Evolutionary conservation across 163 green algal genomes (phyloP).

Genomic region (Scenedesmus sp.): DNA sequence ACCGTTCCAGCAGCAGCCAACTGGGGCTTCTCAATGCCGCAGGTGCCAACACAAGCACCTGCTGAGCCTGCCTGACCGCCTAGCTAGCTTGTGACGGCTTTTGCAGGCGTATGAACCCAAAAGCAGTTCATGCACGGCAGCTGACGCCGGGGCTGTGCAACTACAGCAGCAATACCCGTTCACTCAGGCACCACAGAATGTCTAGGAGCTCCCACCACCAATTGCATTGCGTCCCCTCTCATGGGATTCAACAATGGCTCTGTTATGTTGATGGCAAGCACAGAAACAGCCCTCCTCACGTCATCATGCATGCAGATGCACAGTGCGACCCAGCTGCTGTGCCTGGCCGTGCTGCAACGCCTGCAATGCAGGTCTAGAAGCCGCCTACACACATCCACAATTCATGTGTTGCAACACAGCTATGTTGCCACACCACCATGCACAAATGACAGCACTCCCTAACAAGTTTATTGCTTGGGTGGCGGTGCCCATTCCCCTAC

Average conservation of each 20-base stretch:
- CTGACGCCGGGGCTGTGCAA: neutral
- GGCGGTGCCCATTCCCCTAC: neutral
- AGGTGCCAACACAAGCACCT: neutral
- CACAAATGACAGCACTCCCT: neutral
- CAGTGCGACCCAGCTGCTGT: neutral
- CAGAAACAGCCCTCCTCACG: neutral
- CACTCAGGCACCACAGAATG: neutral
- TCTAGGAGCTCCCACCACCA: neutral
- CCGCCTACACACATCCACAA: neutral
- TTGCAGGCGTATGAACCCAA: neutral
- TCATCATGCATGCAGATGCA: slow-evolving; percentile 1
- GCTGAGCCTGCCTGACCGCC: neutral
- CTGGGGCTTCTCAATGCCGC: too few species aligned
- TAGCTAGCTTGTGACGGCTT: neutral
- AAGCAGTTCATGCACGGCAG: neutral
- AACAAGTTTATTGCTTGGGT: neutral
- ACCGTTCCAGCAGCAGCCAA: too few species aligned
- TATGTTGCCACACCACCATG: neutral
- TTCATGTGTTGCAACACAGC: neutral
- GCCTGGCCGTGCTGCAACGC: neutral
- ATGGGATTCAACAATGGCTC: neutral
- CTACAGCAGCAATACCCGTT: neutral
- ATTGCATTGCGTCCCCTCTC: neutral
- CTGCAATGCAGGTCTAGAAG: neutral
- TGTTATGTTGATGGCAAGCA: neutral